These are phyloP conservation scores for Fusarium phyllophilum DNA, from an alignment of 2,329 filamentous ascomycete species.

Conservation along the genomic window DNA sequence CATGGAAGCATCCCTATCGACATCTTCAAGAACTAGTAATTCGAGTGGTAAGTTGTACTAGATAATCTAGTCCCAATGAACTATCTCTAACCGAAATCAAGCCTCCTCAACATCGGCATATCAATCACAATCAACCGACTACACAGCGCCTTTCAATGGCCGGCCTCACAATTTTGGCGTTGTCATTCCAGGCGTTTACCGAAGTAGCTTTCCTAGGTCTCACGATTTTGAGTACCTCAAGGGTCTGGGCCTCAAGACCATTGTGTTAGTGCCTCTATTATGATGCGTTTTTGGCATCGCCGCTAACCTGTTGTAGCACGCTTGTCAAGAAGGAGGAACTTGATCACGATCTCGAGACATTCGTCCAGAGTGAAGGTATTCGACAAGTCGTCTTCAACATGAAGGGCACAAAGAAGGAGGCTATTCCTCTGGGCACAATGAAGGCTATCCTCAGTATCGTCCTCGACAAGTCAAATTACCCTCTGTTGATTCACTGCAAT, in stretches of 20 bases:
- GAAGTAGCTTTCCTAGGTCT: constrained; percentile 80
- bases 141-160: constrained; percentile 43
- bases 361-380: constrained; percentile 74
- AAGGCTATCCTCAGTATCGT: constrained; percentile 76
- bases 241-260: constrained; percentile 77
- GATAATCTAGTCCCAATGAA: not conserved
- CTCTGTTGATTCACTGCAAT: constrained; percentile 90
- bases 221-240: constrained; percentile 77
- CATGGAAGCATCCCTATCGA: constrained; percentile 29
- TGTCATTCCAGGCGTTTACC: constrained; percentile 79
- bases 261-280: constrained; percentile 68
- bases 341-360: constrained; percentile 63
- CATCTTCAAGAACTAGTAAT: constrained; percentile 24
- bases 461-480: constrained; percentile 78
- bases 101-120: constrained; percentile 32
- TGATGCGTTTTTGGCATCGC: not conserved
- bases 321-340: constrained; percentile 71
- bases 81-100: constrained; percentile 19
- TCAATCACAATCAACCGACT: constrained; percentile 26
- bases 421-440: constrained; percentile 74
- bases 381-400: constrained; percentile 80
- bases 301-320: constrained; percentile 56
- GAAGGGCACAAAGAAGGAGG: constrained; percentile 86
- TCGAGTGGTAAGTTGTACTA: constrained; percentile 28
- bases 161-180: constrained; percentile 79